Conservation (phyloP, 2,329 filamentous ascomycete genomes). For the Penicillium sumatraense region DNA sequence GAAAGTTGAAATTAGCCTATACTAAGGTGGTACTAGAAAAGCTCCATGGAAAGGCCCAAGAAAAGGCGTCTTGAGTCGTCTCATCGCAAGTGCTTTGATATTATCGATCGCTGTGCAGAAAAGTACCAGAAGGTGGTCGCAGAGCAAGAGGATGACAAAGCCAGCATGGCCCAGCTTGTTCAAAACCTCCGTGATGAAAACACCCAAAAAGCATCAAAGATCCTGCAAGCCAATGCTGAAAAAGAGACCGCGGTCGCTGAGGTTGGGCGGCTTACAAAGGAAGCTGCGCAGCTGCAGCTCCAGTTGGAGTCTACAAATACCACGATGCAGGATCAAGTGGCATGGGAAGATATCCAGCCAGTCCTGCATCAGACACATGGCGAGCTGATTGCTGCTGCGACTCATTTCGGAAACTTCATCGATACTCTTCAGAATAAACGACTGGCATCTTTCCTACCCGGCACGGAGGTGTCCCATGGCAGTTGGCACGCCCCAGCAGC, state of each 20-base stretch:
- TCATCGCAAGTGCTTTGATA: not conserved
- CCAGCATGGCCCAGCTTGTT: not conserved
- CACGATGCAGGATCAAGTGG: conserved; percentile 2
- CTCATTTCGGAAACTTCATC: conserved; percentile 4
- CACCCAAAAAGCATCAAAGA: not conserved
- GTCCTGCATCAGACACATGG: conserved; percentile 7
- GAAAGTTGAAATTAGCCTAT: not conserved
- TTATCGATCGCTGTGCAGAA: not conserved
- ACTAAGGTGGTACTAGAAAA: not conserved
- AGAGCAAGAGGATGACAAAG: not conserved
- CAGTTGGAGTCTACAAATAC: conserved; percentile 6
- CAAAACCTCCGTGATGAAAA: not conserved
- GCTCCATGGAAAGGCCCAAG: not conserved
- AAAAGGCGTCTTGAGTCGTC: not conserved
- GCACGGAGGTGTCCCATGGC: conserved; percentile 3
- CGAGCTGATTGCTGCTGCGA: conserved; percentile 5
- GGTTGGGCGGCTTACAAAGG: not conserved
- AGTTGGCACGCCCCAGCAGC: not conserved
- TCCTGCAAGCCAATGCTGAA: not conserved
- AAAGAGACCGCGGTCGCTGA: not conserved
- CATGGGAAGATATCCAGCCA: conserved; percentile 10
- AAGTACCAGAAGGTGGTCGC: not conserved
- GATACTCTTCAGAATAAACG: conserved; percentile 6
- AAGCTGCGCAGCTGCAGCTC: not conserved
- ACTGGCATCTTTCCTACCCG: conserved; percentile 7